A percentile compares a stretch with the other conserved stretches of the same genome.
These are phyloP conservation scores for Taphrina confusa DNA, from an alignment of 1,139 yeast species.

Conservation along the genomic window DNA sequence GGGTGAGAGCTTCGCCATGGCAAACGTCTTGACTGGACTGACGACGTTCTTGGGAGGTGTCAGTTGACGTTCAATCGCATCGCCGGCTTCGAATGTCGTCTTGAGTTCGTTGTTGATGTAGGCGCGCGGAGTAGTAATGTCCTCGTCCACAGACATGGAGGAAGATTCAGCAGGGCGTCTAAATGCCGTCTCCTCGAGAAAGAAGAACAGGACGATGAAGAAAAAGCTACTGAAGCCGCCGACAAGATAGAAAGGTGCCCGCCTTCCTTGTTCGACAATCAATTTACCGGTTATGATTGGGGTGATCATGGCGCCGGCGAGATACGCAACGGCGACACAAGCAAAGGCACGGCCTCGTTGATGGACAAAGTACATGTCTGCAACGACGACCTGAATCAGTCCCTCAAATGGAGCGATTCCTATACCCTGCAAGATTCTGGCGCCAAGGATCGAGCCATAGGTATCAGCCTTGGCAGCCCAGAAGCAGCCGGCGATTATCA, in stretches of 20 bases:
- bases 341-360: conserved; percentile 40
- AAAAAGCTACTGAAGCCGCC: conserved; percentile 37
- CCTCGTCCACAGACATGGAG: background rate
- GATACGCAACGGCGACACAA: conserved; percentile 37
- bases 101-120: background rate
- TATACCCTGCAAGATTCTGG: conserved; percentile 40
- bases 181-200: conserved; percentile 39
- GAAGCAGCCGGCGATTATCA: conserved; percentile 38
- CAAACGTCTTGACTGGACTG: conserved; percentile 5
- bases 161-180: conserved; percentile 28
- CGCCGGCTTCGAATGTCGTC: background rate
- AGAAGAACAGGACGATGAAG: conserved; percentile 37
- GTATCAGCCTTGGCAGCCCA: conserved; percentile 40
- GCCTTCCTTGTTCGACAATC: conserved; percentile 38
- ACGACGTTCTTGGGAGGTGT: background rate
- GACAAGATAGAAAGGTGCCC: conserved; percentile 39
- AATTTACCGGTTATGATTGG: conserved; percentile 40
- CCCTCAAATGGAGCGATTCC: conserved; percentile 41
- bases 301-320: conserved; percentile 39
- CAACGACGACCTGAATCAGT: conserved; percentile 39
- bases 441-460: conserved; percentile 39
- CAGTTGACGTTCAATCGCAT: background rate
- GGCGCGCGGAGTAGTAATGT: too few species aligned
- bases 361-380: conserved; percentile 40
- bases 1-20: conserved; percentile 32